These are phyloP conservation scores for Rhizopogon rudus DNA, from an alignment of 768 basidiomycete species.

Conservation along the genomic window DNA sequence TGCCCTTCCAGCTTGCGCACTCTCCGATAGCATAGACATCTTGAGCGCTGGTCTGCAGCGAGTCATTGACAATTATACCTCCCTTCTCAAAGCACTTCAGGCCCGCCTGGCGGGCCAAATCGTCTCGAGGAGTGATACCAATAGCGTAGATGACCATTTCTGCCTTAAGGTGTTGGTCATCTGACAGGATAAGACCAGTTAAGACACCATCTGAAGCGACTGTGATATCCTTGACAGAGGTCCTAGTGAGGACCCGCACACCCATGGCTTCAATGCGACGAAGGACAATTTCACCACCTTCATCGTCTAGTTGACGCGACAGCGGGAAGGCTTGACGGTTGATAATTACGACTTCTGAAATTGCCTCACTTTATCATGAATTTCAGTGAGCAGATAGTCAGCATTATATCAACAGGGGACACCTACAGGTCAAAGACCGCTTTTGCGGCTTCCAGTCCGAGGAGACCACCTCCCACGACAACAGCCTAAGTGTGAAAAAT, in stretches of 20 bases:
- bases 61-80: conserved; percentile 56
- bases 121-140: conserved; percentile 68
- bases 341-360: conserved; percentile 46
- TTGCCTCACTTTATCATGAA: conserved; percentile 17
- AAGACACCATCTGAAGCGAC: conserved; percentile 35
- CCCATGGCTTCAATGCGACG: conserved; percentile 56
- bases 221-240: conserved; percentile 32
- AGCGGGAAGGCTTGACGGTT: conserved; percentile 49
- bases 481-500: conserved; percentile 26
- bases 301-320: conserved; percentile 53
- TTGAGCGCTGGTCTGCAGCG: conserved; percentile 48
- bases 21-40: conserved; percentile 74
- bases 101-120: conserved; percentile 51
- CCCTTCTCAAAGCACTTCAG: conserved; percentile 45
- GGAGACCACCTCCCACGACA: conserved; percentile 66
- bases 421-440: conserved; percentile 54
- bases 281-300: conserved; percentile 57
- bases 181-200: conserved; percentile 44
- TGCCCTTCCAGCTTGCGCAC: conserved; percentile 63
- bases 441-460: conserved; percentile 74
- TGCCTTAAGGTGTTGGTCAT: conserved; percentile 40
- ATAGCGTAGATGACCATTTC: conserved; percentile 64
- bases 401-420: neutral
- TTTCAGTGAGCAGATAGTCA: neutral
- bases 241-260: conserved; percentile 46